A percentile compares a stretch with the other conserved stretches of the same genome.
These are phyloP conservation scores for Zopfia rhizophila DNA, from an alignment of 2,329 filamentous ascomycete genomes.

Conservation along the genomic window DNA sequence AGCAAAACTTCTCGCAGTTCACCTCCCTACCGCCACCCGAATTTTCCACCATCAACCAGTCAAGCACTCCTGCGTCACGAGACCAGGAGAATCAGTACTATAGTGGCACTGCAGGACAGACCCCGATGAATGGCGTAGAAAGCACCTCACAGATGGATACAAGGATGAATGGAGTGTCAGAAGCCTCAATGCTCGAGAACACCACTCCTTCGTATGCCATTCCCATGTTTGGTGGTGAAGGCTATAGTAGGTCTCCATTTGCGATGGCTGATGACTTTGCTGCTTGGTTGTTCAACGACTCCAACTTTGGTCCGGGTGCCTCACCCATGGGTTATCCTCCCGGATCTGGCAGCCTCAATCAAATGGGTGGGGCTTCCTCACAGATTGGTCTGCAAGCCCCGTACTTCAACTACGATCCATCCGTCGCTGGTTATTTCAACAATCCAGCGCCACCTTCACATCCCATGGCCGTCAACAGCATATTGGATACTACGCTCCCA, in stretches of 20 bases:
- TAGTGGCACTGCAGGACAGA: constrained; percentile 47
- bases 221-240: constrained; percentile 87
- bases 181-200: constrained; percentile 55
- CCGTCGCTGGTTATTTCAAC: constrained; percentile 60
- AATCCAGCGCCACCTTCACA: constrained; percentile 70
- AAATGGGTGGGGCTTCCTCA: constrained; percentile 53
- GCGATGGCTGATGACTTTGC: constrained; percentile 89
- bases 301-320: constrained; percentile 56
- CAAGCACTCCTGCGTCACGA: constrained; percentile 48
- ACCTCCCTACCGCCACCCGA: constrained; percentile 68
- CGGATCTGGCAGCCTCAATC: constrained; percentile 32
- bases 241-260: constrained; percentile 86
- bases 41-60: constrained; percentile 54
- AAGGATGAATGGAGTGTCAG: constrained; percentile 48
- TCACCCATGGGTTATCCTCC: constrained; percentile 51
- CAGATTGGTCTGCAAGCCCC: constrained; percentile 59
- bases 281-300: constrained; percentile 82
- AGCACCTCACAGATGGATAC: constrained; percentile 47
- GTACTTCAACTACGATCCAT: constrained; percentile 62
- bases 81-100: constrained; percentile 49
- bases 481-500: constrained; percentile 81
- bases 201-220: constrained; percentile 70
- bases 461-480: constrained; percentile 88
- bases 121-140: constrained; percentile 51
- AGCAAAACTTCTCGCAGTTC: constrained; percentile 72